phyloP scores from a whole-genome alignment of 805 yeast genomes.

The Scheffersomyces spartinae region DNA sequence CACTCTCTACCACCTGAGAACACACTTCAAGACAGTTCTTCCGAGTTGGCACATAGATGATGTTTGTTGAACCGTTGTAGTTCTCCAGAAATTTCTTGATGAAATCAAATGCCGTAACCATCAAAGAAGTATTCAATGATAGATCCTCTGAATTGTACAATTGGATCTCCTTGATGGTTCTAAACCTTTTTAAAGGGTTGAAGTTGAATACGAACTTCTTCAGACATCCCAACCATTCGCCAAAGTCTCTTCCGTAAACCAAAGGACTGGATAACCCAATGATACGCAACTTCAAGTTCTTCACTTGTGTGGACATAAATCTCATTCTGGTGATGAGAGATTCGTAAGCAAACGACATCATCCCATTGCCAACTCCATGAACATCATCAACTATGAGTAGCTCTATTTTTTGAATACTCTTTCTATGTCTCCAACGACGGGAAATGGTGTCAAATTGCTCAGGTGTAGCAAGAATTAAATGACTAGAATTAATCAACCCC shows the following conservation, averaged over 20 bases:
- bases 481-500: slow-evolving; percentile 43
- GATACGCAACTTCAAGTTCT: slow-evolving; percentile 38
- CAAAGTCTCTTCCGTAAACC: slow-evolving; percentile 66
- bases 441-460: slow-evolving; percentile 62
- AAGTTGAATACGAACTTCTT: slow-evolving; percentile 58
- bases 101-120: slow-evolving; percentile 36
- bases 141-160: slow-evolving; percentile 39
- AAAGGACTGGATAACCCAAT: slow-evolving; percentile 63
- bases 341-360: slow-evolving; percentile 57
- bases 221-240: slow-evolving; percentile 75
- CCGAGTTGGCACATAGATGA: slow-evolving; percentile 51
- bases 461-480: slow-evolving; percentile 70
- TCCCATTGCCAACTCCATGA: slow-evolving; percentile 52
- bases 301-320: slow-evolving; percentile 57
- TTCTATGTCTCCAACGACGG: slow-evolving; percentile 74
- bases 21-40: slow-evolving; percentile 44
- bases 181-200: slow-evolving; percentile 46
- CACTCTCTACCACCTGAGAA: slow-evolving; percentile 27
- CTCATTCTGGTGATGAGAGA: slow-evolving; percentile 57
- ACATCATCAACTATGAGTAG: slow-evolving; percentile 63
- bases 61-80: slow-evolving; percentile 11
- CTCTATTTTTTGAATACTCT: slow-evolving; percentile 55
- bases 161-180: slow-evolving; percentile 46
- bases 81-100: slow-evolving; percentile 12
- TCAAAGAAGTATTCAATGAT: slow-evolving; percentile 39